Evolutionary conservation across 2,329 filamentous ascomycete genomes (phyloP), one percentile per base, ranked within the genome.

Genomic region (Thielaviopsis musarum): DNA sequence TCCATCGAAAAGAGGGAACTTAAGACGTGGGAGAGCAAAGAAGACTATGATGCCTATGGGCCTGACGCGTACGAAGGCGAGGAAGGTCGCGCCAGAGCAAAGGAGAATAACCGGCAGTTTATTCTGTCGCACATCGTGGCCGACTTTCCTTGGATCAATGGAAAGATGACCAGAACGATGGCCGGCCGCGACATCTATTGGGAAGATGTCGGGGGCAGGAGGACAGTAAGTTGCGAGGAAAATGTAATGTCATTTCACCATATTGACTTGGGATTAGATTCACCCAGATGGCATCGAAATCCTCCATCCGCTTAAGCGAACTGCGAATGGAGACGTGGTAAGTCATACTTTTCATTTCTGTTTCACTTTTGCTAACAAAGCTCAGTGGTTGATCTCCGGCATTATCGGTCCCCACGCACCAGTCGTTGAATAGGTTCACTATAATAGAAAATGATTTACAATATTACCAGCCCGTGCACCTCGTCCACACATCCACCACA

Each of bases 121-220:
- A 88, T 95, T 1, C 85, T 94, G 72, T 85, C 85, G 53, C 93
- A 98, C 71, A 77, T 96, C 58, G 78, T 97, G 4, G 77, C 82
- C 0, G 70, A 72, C 4, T 87, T 82, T 66, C 89, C 90, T 0
- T 97, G 91, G 91, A 71, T 74, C 26, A 81, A 87, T 65, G 75
- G 75, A 1, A 70, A 76, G 63, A 89, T 84, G 70, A 75, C 80
- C 0, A 79, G 83, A 72, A 87, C 87, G 0, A 74, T 83, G 9
- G 86, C 85, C 0, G 75, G 76, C 3, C 77, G 77, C 59, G 82
- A 87, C 65, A 68, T 97, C 54, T 95, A 86, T 85, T 97, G 90
- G 88, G 86, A 90, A 67, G 79, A 73, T 59, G 83, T 75, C 57
- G 80, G 84, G 59, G 85, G 84, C 0, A 82, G 78, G 64, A 85